These are phyloP conservation scores for Coniochaeta sp. DNA, from an alignment of 2,329 filamentous ascomycete genomes.

Conservation along the genomic window DNA sequence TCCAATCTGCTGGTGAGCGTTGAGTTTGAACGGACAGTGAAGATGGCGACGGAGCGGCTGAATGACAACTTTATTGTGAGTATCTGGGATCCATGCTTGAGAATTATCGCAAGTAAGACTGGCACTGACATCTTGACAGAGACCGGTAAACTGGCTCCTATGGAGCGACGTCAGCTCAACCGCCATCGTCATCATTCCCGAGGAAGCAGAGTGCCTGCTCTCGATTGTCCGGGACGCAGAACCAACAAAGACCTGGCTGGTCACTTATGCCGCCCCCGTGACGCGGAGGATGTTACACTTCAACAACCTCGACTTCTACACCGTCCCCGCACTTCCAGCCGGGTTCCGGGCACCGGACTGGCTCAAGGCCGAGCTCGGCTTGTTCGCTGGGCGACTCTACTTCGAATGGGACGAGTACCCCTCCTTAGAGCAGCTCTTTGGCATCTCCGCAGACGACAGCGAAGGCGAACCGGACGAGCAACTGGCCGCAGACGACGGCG, in stretches of 20 bases:
- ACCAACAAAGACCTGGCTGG: constrained; percentile 29
- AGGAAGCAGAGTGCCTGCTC: constrained; percentile 54
- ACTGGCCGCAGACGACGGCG: background rate
- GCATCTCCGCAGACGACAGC: constrained; percentile 11
- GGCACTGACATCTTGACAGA: constrained; percentile 18
- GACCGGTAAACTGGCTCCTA: constrained; percentile 54
- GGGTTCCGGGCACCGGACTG: constrained; percentile 37
- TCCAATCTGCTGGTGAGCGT: constrained; percentile 27
- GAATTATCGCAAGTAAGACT: too few species aligned
- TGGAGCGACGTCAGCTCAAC: constrained; percentile 39
- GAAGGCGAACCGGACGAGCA: background rate
- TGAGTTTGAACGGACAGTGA: constrained; percentile 42
- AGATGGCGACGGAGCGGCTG: constrained; percentile 12
- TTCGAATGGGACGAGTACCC: constrained; percentile 41
- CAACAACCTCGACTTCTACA: constrained; percentile 44
- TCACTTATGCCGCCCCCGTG: constrained; percentile 53
- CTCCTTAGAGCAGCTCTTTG: constrained; percentile 23
- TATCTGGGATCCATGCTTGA: background rate
- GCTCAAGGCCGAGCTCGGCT: constrained; percentile 50
- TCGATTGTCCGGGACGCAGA: constrained; percentile 25
- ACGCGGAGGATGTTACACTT: constrained; percentile 55
- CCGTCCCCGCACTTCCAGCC: constrained; percentile 36
- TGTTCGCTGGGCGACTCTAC: constrained; percentile 55
- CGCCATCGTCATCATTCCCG: constrained; percentile 52
- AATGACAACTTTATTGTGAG: constrained; percentile 27